Conservation (phyloP, 1,284 basidiomycete species). For the Pulveroboletus sp. region DNA sequence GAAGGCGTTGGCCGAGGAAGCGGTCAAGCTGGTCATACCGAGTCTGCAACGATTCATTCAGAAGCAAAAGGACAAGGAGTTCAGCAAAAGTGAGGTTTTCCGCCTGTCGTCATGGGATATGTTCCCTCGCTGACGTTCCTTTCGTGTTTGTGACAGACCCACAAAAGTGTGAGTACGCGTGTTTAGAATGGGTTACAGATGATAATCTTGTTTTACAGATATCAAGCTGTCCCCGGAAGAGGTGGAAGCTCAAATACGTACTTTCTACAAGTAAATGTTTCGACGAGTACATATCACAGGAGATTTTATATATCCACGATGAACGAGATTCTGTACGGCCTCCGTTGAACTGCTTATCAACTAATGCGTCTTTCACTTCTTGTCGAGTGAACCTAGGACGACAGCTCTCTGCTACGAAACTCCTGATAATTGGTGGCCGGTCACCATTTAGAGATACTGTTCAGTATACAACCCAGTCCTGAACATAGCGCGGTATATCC, state of each 20-base stretch:
- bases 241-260: conserved; percentile 66
- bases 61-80: conserved; percentile 73
- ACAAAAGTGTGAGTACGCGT: conserved; percentile 62
- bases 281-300: not conserved
- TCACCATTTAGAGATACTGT: no score
- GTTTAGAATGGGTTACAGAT: not conserved
- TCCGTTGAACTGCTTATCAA: no score
- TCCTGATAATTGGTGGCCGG: no score
- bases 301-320: not conserved
- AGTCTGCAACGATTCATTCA: conserved; percentile 68
- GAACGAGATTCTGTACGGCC: not conserved
- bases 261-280: conserved; percentile 44
- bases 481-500: no score
- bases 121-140: not conserved
- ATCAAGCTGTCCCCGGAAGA: conserved; percentile 76
- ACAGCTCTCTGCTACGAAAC: no score
- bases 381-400: no score
- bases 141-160: conserved; percentile 48
- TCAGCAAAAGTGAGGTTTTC: conserved; percentile 63
- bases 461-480: no score
- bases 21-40: conserved; percentile 70
- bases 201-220: conserved; percentile 40
- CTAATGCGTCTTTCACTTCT: no score
- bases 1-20: conserved; percentile 61
- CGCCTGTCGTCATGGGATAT: not conserved